Evolutionary conservation across 768 basidiomycete species (phyloP).

Genomic region (Mycena metata): DNA sequence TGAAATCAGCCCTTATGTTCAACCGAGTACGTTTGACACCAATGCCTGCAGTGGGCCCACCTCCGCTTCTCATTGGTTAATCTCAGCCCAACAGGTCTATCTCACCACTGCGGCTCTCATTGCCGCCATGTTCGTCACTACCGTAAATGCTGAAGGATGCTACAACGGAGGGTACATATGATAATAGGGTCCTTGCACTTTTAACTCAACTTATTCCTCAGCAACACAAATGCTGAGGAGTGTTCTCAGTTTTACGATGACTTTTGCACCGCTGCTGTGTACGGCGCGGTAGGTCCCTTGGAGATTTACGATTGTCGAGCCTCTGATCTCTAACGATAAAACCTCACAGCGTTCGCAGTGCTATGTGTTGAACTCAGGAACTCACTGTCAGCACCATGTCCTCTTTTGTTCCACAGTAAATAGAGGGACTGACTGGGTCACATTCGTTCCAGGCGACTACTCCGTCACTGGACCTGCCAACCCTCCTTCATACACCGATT

Average conservation of each 20-base stretch:
- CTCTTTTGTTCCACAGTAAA: background rate
- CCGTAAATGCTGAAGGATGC: conserved; percentile 19
- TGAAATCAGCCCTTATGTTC: conserved; percentile 7
- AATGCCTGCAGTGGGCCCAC: background rate
- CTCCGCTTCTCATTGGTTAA: background rate
- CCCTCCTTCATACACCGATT: conserved; percentile 7
- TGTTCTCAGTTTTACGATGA: conserved; percentile 1
- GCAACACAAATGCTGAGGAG: conserved; percentile 6
- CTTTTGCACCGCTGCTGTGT: conserved; percentile 3
- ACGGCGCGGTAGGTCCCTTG: background rate
- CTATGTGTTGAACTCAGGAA: conserved; percentile 11
- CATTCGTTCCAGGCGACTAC: conserved; percentile 6
- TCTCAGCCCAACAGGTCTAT: background rate
- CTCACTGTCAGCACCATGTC: conserved; percentile 9
- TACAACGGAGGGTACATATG: conserved; percentile 16
- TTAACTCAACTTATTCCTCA: background rate
- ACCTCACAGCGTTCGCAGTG: conserved; percentile 14
- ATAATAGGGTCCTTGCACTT: background rate
- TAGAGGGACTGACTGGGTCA: background rate
- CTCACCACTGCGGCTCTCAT: background rate
- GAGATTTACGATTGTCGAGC: background rate
- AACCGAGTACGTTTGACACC: background rate
- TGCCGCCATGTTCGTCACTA: background rate
- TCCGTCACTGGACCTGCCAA: conserved; percentile 14
- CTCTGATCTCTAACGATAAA: conserved; percentile 2